Percentiles rank a stretch among this genome's conserved stretches.
Conservation (phyloP, 495 filamentous ascomycete genomes). For the Pseudevernia furfuracea region DNA sequence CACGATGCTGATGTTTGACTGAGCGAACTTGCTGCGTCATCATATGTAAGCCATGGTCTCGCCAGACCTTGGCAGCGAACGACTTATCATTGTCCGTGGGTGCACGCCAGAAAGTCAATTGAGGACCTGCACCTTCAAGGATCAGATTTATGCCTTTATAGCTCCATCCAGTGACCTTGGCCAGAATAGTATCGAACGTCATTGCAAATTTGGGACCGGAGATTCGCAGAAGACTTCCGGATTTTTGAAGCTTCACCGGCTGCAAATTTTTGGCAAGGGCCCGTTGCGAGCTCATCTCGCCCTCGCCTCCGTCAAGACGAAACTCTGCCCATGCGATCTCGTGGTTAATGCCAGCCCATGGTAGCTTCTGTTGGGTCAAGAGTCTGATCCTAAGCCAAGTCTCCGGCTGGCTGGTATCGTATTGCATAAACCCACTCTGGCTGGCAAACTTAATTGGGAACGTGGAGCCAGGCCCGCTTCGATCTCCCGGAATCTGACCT, state of each 20-base stretch:
- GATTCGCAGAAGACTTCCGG: slow-evolving; percentile 22
- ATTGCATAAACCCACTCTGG: slow-evolving; percentile 11
- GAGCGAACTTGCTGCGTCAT: slow-evolving; percentile 38
- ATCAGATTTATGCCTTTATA: slow-evolving; percentile 22
- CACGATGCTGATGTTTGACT: slow-evolving; percentile 34
- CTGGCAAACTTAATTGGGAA: slow-evolving; percentile 3
- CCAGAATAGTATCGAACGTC: slow-evolving; percentile 25
- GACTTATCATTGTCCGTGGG: slow-evolving; percentile 61
- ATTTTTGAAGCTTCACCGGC: slow-evolving; percentile 22
- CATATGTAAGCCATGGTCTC: slow-evolving; percentile 29
- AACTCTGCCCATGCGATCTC: slow-evolving; percentile 48
- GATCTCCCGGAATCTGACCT: slow-evolving; percentile 1
- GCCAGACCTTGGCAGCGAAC: slow-evolving; percentile 36
- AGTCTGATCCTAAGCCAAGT: slow-evolving; percentile 21
- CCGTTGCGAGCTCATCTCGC: slow-evolving; percentile 14
- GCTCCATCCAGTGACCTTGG: slow-evolving; percentile 18
- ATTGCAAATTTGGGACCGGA: slow-evolving; percentile 34
- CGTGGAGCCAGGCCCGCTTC: slow-evolving; percentile 5
- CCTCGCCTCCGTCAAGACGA: slow-evolving; percentile 20
- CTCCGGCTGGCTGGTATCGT: slow-evolving; percentile 22
- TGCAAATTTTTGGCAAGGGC: slow-evolving; percentile 25
- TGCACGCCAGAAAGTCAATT: slow-evolving; percentile 38
- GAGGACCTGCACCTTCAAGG: slow-evolving; percentile 23
- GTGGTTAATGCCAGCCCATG: slow-evolving; percentile 42
- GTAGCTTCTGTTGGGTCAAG: slow-evolving; percentile 23